Evolutionary conservation across 805 yeast genomes (phyloP), one percentile per base, ranked within the genome.

Genomic region (Saturnispora saitoi): DNA sequence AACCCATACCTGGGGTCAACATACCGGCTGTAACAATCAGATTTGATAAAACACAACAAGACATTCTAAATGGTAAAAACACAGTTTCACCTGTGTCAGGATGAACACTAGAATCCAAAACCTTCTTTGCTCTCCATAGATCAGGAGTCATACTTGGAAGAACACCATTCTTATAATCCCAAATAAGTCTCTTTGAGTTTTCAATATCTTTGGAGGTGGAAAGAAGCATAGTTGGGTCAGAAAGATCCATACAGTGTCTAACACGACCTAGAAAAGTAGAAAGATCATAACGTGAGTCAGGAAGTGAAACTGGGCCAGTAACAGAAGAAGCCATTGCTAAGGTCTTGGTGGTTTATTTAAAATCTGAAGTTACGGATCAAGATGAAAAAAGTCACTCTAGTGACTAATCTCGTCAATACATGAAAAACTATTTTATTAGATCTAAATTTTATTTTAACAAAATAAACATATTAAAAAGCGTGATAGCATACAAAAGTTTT

Each of bases 11-110:
- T 7, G 99, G 99, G 1, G 97, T 91, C 55, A 93, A 76, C 99
- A 93, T 93, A 55, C 99, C 99, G 3, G 85, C 91, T 5, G 98
- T 91, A 44, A 93, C 98, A 20, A 91, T 91, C 66, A 93, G 69
- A 65, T 93, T 93, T 10, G 96, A 87, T 47, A 93, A 70, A 15
- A 93, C 99, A 70, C 93, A 88, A 30, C 91, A 83, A 22, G 96
- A 88, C 99, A 93, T 93, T 68, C 99, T 78, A 69, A 93, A 93
- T 3, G 99, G 99, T 48, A 93, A 71, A 28, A 86, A 63, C 11
- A 93, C 96, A 1, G 95, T 85, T 58, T 88, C 93, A 1, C 97
- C 96, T 5, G 95, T 91, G 63, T 93, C 99, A 45, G 99, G 99
- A 66, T 93, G 99, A 38, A 89, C 78, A 1, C 96, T 83, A 1